Evolutionary conservation across 768 basidiomycete genomes (phyloP).

Genomic region (Serendipita vermifera): DNA sequence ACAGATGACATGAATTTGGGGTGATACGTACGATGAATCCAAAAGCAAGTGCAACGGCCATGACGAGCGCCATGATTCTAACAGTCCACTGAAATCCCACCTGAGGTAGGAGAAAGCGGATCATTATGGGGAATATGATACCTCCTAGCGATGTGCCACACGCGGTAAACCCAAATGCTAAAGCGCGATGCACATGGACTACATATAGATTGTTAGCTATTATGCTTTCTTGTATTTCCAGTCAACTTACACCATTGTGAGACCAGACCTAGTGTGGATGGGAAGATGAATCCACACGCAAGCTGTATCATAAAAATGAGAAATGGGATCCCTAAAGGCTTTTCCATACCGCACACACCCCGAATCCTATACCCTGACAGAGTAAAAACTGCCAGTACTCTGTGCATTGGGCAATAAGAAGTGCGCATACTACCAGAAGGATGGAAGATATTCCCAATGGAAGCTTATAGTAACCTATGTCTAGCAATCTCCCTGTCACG

Average conservation of each 20-base stretch:
- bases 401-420: slow-evolving; percentile 59
- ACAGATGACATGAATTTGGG: neutral
- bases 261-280: slow-evolving; percentile 17
- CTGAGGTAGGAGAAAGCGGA: slow-evolving; percentile 12
- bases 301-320: no score
- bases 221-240: neutral
- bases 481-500: slow-evolving; percentile 55
- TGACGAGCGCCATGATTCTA: slow-evolving; percentile 13
- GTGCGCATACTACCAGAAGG: slow-evolving; percentile 40
- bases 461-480: slow-evolving; percentile 50
- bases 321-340: neutral
- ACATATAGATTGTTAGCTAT: slow-evolving; percentile 1
- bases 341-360: slow-evolving; percentile 29
- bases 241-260: slow-evolving; percentile 17
- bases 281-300: slow-evolving; percentile 20
- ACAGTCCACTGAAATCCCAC: slow-evolving; percentile 15
- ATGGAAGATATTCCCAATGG: slow-evolving; percentile 37
- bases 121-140: slow-evolving; percentile 21
- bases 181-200: slow-evolving; percentile 11
- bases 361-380: slow-evolving; percentile 56
- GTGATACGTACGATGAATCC: slow-evolving; percentile 16
- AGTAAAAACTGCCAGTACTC: slow-evolving; percentile 68
- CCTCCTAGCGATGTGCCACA: slow-evolving; percentile 21
- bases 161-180: slow-evolving; percentile 17
- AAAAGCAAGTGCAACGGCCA: slow-evolving; percentile 17